These are phyloP conservation scores for Lablab purpureus DNA, from an alignment of 306 rosid species.

Conservation along the genomic window DNA sequence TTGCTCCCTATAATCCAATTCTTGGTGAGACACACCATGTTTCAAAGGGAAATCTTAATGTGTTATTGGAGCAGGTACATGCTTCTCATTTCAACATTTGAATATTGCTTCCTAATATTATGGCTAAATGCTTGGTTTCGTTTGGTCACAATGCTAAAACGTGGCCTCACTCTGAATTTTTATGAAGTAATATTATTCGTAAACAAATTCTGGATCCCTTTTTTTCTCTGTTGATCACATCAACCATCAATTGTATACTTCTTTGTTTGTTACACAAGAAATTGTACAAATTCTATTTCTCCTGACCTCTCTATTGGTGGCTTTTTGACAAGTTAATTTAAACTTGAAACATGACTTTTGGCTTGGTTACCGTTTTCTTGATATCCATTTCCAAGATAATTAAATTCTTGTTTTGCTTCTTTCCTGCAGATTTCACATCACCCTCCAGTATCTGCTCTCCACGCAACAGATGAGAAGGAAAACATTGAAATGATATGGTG, in stretches of 20 bases:
- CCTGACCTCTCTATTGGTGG: neutral
- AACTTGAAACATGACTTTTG: neutral
- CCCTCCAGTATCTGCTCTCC: slow-evolving; percentile 91
- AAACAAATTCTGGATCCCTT: neutral
- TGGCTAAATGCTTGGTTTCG: neutral
- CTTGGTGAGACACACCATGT: slow-evolving; percentile 98
- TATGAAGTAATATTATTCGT: neutral
- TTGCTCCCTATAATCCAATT: slow-evolving; percentile 89
- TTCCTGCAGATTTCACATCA: slow-evolving; percentile 81
- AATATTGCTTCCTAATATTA: neutral
- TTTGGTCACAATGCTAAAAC: neutral
- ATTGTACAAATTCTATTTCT: neutral
- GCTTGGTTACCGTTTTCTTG: neutral
- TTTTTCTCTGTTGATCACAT: neutral
- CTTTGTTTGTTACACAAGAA: neutral
- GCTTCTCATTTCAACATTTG: neutral
- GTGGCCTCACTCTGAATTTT: too few relatives aligned
- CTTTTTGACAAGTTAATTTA: neutral
- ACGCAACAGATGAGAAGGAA: slow-evolving; percentile 81
- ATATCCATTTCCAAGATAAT: neutral
- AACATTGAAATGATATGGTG: slow-evolving; percentile 80
- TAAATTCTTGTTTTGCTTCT: neutral
- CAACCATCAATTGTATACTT: neutral
- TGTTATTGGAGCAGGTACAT: slow-evolving; percentile 87
- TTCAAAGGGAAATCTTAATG: slow-evolving; percentile 68